Evolutionary conservation across 805 yeast species (phyloP), one percentile per base, ranked within the genome.

Genomic region (Candida succiphila): DNA sequence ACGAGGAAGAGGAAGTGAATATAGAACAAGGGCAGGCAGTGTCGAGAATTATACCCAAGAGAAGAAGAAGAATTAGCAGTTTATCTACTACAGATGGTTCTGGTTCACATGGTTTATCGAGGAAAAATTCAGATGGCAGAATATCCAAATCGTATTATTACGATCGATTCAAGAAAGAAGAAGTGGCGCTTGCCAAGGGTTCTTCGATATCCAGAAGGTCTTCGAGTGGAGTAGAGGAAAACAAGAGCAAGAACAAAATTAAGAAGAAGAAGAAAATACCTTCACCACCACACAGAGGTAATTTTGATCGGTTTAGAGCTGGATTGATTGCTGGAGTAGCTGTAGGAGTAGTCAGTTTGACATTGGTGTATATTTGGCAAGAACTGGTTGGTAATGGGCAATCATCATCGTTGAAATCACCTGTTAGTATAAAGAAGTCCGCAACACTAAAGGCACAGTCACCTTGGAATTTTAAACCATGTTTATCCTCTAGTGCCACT

Each of bases 291-390:
- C n/a, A n/a, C n/a, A n/a, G n/a, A n/a, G n/a, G n/a, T n/a, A 29
- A 30, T 13, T 27, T 26, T 12, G 12, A 28, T 19, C 29, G 17
- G 8, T 29, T 45, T 7, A 42, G 42, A 28, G 41, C 37, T 4
- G 43, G 40, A 20, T 30, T 54, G 17, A 22, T 47, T 15, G 24
- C 49, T 9, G 56, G 59, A 2, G 39, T 52, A 5, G 40, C 59
- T 3, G 42, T 54, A 17, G 57, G 60, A 3, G 37, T 49, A 31
- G 38, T 52, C 14, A 46, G 59, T 19, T 26, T 55, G n/a, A 49
- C 58, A 7, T 14, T 52, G 10, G 38, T 49, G n/a, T 28, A 50
- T 17, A 34, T 54, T 12, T 53, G 51, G 49, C 45, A 38, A 31
- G 54, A 49, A 30, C 29, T 39, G n/a, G n/a, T n/a, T n/a, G n/a